Conservation (phyloP, 495 filamentous ascomycete genomes). For the Xylaria telfairii region DNA sequence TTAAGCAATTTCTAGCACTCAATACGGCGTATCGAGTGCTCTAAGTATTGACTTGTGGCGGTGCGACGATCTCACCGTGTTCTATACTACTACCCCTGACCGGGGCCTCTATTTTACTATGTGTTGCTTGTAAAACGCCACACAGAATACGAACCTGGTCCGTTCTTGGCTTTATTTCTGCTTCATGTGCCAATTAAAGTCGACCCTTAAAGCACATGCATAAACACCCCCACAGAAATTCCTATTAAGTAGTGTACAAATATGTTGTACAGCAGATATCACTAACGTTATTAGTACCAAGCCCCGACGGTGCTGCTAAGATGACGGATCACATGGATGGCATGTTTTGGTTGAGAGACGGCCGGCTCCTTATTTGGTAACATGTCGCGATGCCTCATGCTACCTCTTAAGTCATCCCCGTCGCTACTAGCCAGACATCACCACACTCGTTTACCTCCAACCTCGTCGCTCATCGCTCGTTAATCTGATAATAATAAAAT, state of each 20-base stretch:
- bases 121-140: no score
- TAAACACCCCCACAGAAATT: no score
- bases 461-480: neutral
- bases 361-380: neutral
- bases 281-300: neutral
- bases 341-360: neutral
- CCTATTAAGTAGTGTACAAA: neutral
- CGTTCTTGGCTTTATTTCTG: no score
- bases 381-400: neutral
- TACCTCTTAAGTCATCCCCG: neutral
- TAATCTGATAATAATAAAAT: slow-evolving; percentile 7
- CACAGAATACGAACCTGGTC: no score
- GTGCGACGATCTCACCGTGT: no score
- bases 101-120: no score
- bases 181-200: neutral
- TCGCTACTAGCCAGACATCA: neutral
- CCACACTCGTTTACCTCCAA: neutral
- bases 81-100: no score
- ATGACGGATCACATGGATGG: neutral
- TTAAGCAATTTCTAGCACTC: no score
- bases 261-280: neutral
- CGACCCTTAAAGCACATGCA: neutral
- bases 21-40: no score
- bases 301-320: neutral
- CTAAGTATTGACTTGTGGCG: no score